Base-by-base conservation (phyloP, 2,329 filamentous ascomycete genomes). In the Amphichorda felina region DNA sequence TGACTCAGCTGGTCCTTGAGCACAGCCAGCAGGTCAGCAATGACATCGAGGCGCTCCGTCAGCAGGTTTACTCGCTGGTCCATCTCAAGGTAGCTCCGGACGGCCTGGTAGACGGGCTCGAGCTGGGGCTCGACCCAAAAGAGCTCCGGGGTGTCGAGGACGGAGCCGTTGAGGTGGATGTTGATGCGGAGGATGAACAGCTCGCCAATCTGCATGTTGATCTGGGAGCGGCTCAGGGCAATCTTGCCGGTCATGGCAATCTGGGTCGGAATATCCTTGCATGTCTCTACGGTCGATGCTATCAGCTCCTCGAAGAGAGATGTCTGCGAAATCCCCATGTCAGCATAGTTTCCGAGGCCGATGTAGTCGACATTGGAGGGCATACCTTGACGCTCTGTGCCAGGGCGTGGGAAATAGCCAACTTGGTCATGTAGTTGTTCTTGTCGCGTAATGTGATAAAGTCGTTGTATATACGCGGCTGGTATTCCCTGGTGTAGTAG, bases 141-240 rank as follows among this genome's bases (percentile, higher is more conserved):
- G 29, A 98, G 71, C 61, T 98, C 91, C 0, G 91, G 91, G 8
- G 88, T 94, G 56, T 98, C 91, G 27, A 98, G 79, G 5, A 98
- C 88, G 21, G 85, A 94, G 24, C 91, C 91, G 57, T 96, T 94
- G 34, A 98, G 72, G 60, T 98, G 93, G 51, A 98, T 96, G 57
- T 91, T 95, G 63, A 98, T 96, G 40, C 91, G 78, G 22, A 98
- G 66, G 52, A 98, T 96, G 59, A 98, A 98, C 36, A 98, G 75
- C 63, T 98, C 88, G 55, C 91, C 91, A 41, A 98, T 95, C 60
- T 96, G 88, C 88, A 96, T 96, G 66, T 96, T 96, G 67, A 98
- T 95, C 55, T 96, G 79, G 40, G 78, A 77, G 30, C 89, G 78
- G 39, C 79, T 86, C 39, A 98, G 75, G 37, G 84, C 80, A 51